Percentiles rank a stretch among this genome's conserved stretches.
Conservation (phyloP, 495 filamentous ascomycete genomes). For the Aspergillus baeticus region DNA sequence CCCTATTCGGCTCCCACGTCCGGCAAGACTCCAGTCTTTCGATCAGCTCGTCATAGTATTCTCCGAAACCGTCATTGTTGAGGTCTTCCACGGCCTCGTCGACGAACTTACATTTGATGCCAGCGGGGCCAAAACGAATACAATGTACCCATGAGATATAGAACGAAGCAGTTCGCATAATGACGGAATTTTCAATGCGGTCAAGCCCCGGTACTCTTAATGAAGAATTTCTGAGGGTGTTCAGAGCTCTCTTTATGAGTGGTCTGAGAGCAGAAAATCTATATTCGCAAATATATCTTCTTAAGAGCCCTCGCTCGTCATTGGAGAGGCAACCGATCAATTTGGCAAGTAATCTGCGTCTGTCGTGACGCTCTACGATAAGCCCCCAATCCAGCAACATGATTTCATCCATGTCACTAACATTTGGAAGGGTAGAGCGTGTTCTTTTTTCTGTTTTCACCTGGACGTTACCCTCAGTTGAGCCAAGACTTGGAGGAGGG, state of each 20-base stretch:
- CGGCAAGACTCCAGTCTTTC: constrained; percentile 19
- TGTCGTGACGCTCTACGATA: constrained; percentile 32
- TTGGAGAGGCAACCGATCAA: constrained; percentile 16
- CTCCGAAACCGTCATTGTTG: constrained; percentile 8
- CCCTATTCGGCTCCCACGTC: constrained; percentile 3
- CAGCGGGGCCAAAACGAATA: constrained; percentile 16
- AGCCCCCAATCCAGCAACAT: constrained; percentile 15
- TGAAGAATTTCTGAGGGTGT: constrained; percentile 9
- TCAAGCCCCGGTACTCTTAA: constrained; percentile 12
- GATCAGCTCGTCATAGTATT: constrained; percentile 26
- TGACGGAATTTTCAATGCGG: constrained; percentile 6
- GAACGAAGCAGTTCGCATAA: constrained; percentile 34
- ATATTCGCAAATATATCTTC: constrained; percentile 14
- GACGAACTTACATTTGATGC: constrained; percentile 20
- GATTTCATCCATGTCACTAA: constrained; percentile 27
- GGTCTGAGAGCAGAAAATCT: neutral
- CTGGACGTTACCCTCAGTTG: neutral
- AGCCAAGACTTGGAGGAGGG: constrained; percentile 16
- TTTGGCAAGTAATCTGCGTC: constrained; percentile 32
- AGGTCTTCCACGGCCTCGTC: constrained; percentile 18
- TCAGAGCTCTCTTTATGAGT: constrained; percentile 11
- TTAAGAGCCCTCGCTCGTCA: constrained; percentile 16
- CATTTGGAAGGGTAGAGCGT: constrained; percentile 19
- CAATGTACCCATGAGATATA: constrained; percentile 43
- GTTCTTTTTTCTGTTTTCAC: neutral